These are phyloP conservation scores for Pythium guiyangense DNA, from an alignment of 352 stramenopile genomes.

Conservation along the genomic window DNA sequence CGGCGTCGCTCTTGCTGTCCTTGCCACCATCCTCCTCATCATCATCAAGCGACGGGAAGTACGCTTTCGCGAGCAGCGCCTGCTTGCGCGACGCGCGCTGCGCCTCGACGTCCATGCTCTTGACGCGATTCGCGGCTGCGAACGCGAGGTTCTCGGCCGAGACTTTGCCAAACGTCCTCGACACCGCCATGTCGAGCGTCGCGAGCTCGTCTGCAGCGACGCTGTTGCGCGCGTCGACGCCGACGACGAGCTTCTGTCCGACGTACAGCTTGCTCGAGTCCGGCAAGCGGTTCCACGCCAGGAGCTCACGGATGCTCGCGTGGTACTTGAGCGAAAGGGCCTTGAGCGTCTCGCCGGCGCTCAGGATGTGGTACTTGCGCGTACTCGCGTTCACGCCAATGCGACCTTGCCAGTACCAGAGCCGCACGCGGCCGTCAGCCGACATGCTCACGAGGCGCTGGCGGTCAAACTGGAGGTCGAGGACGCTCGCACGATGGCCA, in stretches of 20 bases:
- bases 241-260: conserved; percentile 71
- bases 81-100: conserved; percentile 57
- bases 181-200: conserved; percentile 43
- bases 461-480: conserved; percentile 76
- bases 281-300: conserved; percentile 63
- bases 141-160: conserved; percentile 66
- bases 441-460: conserved; percentile 66
- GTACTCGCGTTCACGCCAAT: conserved; percentile 23
- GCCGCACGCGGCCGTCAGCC: conserved; percentile 38
- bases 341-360: conserved; percentile 58
- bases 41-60: conserved; percentile 44
- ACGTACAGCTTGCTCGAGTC: conserved; percentile 72
- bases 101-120: conserved; percentile 44
- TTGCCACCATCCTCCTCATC: conserved; percentile 13
- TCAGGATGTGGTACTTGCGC: conserved; percentile 76
- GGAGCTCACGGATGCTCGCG: conserved; percentile 58
- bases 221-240: conserved; percentile 33
- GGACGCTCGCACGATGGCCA: conserved; percentile 33
- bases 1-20: conserved; percentile 15
- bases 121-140: conserved; percentile 46
- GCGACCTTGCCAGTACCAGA: conserved; percentile 71
- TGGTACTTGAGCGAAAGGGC: conserved; percentile 78
- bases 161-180: conserved; percentile 46
- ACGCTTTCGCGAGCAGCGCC: conserved; percentile 57
- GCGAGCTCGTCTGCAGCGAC: conserved; percentile 51